Evolutionary conservation across 1,139 yeast genomes (phyloP), one percentile per base, ranked within the genome.

Genomic region (Yamadazyma blattariae): DNA sequence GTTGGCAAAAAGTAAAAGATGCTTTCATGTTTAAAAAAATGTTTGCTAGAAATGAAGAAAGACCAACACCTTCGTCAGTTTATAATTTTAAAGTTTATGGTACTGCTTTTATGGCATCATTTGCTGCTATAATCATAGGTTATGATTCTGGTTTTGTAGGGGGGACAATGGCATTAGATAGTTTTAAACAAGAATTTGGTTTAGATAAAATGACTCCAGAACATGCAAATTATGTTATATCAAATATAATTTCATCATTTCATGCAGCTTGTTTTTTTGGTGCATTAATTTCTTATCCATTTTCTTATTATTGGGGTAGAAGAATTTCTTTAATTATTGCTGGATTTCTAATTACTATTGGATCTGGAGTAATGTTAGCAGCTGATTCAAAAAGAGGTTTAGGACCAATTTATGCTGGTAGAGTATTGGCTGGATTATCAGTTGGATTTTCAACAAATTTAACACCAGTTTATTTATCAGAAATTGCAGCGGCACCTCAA

Each of bases 251-350:
- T 27, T 63, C 71, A 1, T 68, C 66, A 20, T 67, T 67, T 52
- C 73, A 67, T 42, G 71, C 64, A 18, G 74, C 71, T 8, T 62
- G 71, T 38, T 67, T 67, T 44, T 67, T 66, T 41, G 74, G 74
- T 5, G 69, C 72, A 2, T 50, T 67, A 32, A 47, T 64, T 27
- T 63, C 71, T 8, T 67, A 67, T 39, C 71, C 71, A 3, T 57
- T 54, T 33, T 56, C 67, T 9, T 60, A 54, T 45, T 64, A 61
- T 39, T 57, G 51, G 32, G 74, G 73, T 9, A 54, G 74, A 37
- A 53, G 60, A 28, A 44, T 57, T 18, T 56, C 71, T 9, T 55
- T 67, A 38, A 54, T 63, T 15, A 43, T 55, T 15, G 70, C 69
- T 12, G 61, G 69, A 8, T 43, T 48, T 8, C 46, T 64, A 31